Percentiles rank a stretch among this genome's conserved stretches.
Evolutionary conservation across 2,329 filamentous ascomycete genomes (phyloP).

Genomic region (Colletotrichum brevisporum): DNA sequence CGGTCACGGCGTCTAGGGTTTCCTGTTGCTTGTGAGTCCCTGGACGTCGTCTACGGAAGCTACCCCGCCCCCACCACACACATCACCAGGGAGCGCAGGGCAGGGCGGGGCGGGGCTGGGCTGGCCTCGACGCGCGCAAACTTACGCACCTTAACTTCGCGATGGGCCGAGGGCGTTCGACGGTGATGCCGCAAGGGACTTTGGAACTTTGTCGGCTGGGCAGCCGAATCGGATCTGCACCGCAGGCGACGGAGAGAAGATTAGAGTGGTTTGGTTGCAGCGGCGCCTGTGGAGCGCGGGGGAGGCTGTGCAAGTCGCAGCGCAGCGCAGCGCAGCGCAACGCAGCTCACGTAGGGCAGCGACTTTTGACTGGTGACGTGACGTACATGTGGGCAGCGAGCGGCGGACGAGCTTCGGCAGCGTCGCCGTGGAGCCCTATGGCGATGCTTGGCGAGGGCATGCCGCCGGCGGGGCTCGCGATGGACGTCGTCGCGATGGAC

Average conservation of each 20-base stretch:
- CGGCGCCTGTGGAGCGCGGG: conserved; percentile 33
- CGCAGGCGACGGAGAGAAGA: conserved; percentile 12
- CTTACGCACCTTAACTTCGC: conserved; percentile 67
- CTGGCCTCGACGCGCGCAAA: neutral
- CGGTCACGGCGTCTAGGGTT: conserved; percentile 90
- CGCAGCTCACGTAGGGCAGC: conserved; percentile 6
- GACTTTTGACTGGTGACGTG: neutral
- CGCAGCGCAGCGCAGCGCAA: conserved; percentile 15
- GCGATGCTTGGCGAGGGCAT: conserved; percentile 40
- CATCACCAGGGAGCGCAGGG: conserved; percentile 39
- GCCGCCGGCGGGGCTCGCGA: conserved; percentile 14
- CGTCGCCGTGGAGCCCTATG: conserved; percentile 38
- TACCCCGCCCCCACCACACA: conserved; percentile 35
- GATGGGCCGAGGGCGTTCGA: conserved; percentile 70
- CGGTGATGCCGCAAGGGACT: conserved; percentile 72
- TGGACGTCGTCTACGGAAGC: conserved; percentile 9
- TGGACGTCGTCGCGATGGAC: conserved; percentile 17
- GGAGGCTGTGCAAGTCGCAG: conserved; percentile 41
- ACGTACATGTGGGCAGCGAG: conserved; percentile 61
- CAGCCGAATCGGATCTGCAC: conserved; percentile 39
- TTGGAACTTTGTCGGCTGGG: conserved; percentile 54
- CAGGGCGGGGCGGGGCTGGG: conserved; percentile 5
- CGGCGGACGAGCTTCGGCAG: conserved; percentile 47
- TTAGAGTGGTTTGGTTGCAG: conserved; percentile 28
- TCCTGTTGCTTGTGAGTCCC: conserved; percentile 68